Conservation (phyloP, 1,139 yeast genomes). For the Meyerozyma elateridarum region DNA sequence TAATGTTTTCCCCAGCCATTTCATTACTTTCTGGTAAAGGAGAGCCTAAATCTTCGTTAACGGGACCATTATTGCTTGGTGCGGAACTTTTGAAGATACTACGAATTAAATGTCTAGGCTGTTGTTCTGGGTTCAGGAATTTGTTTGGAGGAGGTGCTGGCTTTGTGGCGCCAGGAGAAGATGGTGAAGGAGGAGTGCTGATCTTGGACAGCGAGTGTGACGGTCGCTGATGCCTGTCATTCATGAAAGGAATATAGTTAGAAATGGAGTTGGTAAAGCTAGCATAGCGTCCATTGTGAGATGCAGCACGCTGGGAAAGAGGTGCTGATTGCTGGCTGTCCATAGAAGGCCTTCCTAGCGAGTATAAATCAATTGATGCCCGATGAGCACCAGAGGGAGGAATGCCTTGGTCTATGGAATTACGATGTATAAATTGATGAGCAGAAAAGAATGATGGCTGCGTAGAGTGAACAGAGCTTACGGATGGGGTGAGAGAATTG, state of each 20-base stretch:
- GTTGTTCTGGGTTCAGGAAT: slow-evolving; percentile 17
- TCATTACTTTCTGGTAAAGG: slow-evolving; percentile 9
- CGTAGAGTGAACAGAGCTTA: slow-evolving; percentile 38
- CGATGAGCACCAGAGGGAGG: slow-evolving; percentile 26
- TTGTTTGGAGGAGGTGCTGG: slow-evolving; percentile 10
- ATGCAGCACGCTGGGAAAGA: slow-evolving; percentile 10
- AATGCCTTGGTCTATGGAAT: slow-evolving; percentile 37
- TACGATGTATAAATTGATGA: slow-evolving; percentile 37
- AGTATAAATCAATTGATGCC: slow-evolving; percentile 31
- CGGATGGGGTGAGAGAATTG: slow-evolving; percentile 41
- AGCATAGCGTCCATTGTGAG: slow-evolving; percentile 24
- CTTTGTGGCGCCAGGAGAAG: too few relatives aligned
- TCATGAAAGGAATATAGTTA: slow-evolving; percentile 43
- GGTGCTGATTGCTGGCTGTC: slow-evolving; percentile 22
- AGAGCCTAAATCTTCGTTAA: slow-evolving; percentile 6
- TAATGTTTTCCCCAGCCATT: slow-evolving; percentile 6
- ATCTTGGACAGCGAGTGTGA: slow-evolving; percentile 17
- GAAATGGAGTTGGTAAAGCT: slow-evolving; percentile 38
- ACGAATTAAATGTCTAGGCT: slow-evolving; percentile 35
- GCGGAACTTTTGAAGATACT: slow-evolving; percentile 34
- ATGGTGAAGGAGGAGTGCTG: slow-evolving; percentile 13
- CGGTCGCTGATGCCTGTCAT: slow-evolving; percentile 29
- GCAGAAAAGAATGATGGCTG: slow-evolving; percentile 47
- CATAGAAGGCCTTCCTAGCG: slow-evolving; percentile 24
- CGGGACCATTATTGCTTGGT: slow-evolving; percentile 6